Base-by-base conservation (phyloP, 208 protist genomes). In the Acanthamoeba sp. region DNA sequence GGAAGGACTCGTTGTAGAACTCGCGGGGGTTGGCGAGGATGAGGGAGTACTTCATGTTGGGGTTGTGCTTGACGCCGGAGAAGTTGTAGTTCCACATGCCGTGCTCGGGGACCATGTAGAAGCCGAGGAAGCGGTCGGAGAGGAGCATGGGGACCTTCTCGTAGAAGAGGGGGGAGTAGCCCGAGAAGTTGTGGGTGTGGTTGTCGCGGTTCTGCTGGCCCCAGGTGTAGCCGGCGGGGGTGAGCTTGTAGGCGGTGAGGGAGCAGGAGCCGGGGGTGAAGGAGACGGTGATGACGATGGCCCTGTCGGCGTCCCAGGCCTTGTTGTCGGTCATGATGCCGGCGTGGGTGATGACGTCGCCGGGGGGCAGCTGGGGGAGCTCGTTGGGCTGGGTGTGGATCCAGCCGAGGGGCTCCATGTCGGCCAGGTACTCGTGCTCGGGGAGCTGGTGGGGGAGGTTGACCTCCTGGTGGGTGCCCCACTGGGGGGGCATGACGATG, bases 21-120 rank as follows among this genome's bases (percentile, higher is more conserved):
- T 97, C 95, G 69, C 98, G 97, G 22, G 99, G 99, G 94, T 98
- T 98, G 50, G 95, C 98, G 16, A 99, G 95, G 84, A 96, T 95
- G 38, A 99, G 80, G 36, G 96, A 96, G 94, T 99, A 99, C 40
- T 96, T 93, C 98, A 98, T 98, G 88, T 40, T 95, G 27, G 95
- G 29, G 48, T 95, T 96, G 94, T 99, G 98, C 64, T 97, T 97
- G 55, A 98, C 95, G 62, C 98, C 98, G 82, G 98, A 97, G 93
- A 99, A 99, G 96, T 99, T 99, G 95, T 98, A 99, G 95, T 99
- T 99, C 99, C 99, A 99, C 40, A 95, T 96, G 78, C 97, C 96
- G 52, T 98, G 92, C 59, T 97, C 95, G 16, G 99, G 99, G 14
- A 98, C 96, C 98, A 99, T 98, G 96, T 98, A 99, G 96, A 98